A percentile compares a stretch with the other conserved stretches of the same genome.
These are phyloP conservation scores for Rhynchosporium graminicola DNA, from an alignment of 2,329 filamentous ascomycete species.

Conservation along the genomic window DNA sequence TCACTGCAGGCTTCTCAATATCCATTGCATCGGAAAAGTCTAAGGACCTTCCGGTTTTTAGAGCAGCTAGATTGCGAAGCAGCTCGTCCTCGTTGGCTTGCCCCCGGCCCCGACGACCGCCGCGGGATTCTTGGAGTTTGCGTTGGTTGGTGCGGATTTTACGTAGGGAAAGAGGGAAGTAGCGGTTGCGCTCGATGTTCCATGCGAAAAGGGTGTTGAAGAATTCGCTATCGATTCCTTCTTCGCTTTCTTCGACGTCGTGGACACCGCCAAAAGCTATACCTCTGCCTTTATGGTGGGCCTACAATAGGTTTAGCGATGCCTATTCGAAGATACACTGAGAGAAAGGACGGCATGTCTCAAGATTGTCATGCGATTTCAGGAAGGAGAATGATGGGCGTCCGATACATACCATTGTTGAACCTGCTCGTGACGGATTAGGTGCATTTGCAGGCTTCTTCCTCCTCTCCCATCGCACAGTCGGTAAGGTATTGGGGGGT, in stretches of 20 bases:
- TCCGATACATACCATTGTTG: conserved; percentile 65
- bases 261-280: conserved; percentile 95
- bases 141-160: conserved; percentile 70
- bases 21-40: conserved; percentile 53
- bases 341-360: too few relatives aligned
- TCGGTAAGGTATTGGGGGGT: conserved; percentile 64
- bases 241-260: conserved; percentile 86
- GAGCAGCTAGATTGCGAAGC: conserved; percentile 78
- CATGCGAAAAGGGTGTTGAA: conserved; percentile 91
- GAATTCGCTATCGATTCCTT: conserved; percentile 96
- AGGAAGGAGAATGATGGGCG: too few relatives aligned
- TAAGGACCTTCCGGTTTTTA: conserved; percentile 73
- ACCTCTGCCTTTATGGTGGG: conserved; percentile 88
- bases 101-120: conserved; percentile 68
- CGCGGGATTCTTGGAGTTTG: conserved; percentile 57
- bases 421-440: conserved; percentile 78
- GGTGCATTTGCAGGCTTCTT: conserved; percentile 92
- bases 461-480: conserved; percentile 85
- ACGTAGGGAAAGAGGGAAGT: conserved; percentile 80
- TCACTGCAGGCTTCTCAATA: conserved; percentile 46
- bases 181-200: conserved; percentile 94
- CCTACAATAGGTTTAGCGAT: conserved; percentile 33
- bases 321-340: too few relatives aligned
- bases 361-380: too few relatives aligned
- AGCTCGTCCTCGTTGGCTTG: conserved; percentile 93